A percentile compares a stretch with the other conserved stretches of the same genome.
These are phyloP conservation scores for Diaporthe velutina DNA, from an alignment of 2,329 filamentous ascomycete species.

Conservation along the genomic window DNA sequence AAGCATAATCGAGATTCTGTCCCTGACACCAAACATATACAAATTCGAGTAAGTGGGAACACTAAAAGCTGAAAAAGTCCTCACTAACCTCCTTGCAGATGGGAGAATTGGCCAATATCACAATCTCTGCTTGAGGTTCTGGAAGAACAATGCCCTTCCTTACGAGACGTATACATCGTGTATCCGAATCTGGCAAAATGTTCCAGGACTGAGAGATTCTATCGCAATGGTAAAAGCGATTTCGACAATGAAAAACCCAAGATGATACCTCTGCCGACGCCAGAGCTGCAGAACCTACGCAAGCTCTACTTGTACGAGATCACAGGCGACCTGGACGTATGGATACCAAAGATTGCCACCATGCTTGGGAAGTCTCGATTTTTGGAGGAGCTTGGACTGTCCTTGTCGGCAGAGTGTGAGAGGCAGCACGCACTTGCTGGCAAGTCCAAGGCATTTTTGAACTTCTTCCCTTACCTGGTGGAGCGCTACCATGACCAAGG, in stretches of 20 bases:
- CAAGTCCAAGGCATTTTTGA: constrained; percentile 2
- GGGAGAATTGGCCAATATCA: constrained; percentile 35
- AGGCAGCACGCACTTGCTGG: constrained; percentile 11
- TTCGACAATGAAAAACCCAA: constrained; percentile 16
- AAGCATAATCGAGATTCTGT: constrained; percentile 3
- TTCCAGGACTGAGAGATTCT: constrained; percentile 12
- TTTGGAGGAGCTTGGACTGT: constrained; percentile 29
- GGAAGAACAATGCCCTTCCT: constrained; percentile 20
- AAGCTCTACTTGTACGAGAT: constrained; percentile 34
- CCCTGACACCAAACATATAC: neutral
- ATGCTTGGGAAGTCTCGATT: constrained; percentile 26
- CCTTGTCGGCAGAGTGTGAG: constrained; percentile 34
- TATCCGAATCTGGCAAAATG: constrained; percentile 21
- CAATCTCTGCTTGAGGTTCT: neutral
- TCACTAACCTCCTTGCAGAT: constrained; percentile 9
- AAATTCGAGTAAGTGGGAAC: constrained; percentile 10
- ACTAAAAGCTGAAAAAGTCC: accelerated
- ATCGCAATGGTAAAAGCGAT: neutral
- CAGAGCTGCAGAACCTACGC: constrained; percentile 33
- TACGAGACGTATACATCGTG: constrained; percentile 27
- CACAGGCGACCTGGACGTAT: constrained; percentile 26
- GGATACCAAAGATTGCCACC: constrained; percentile 25
- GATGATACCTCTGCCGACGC: constrained; percentile 15
- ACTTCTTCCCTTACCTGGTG: constrained; percentile 27
- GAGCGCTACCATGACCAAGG: constrained; percentile 25